Evolutionary conservation across 2,329 filamentous ascomycete genomes (phyloP).

Genomic region (Epichloe bromicola): DNA sequence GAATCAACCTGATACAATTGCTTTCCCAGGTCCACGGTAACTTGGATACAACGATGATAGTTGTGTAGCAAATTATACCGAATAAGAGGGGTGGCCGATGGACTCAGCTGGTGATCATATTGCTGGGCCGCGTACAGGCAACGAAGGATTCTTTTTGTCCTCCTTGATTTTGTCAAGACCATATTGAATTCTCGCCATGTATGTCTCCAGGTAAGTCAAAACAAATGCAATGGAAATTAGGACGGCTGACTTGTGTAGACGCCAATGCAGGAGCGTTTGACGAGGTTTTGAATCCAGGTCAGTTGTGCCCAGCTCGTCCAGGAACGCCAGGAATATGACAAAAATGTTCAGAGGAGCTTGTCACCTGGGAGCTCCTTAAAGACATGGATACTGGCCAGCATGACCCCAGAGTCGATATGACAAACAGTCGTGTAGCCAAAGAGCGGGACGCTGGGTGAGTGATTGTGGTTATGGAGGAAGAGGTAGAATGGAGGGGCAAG

Average conservation of each 20-base stretch:
- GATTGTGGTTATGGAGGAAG: conserved; percentile 1
- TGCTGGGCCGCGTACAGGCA: conserved; percentile 20
- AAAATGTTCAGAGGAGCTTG: not conserved
- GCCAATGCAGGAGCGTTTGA: conserved; percentile 1
- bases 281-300: not conserved
- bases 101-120: conserved; percentile 24
- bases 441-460: conserved; percentile 4
- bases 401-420: conserved; percentile 5
- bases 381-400: conserved; percentile 7
- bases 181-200: conserved; percentile 9
- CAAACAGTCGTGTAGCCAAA: conserved; percentile 5
- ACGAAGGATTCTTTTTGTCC: conserved; percentile 25
- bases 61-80: conserved; percentile 19
- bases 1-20: conserved; percentile 13
- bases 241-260: not conserved
- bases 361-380: not conserved
- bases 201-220: not conserved
- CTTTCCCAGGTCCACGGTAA: conserved; percentile 17
- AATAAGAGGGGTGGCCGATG: conserved; percentile 15
- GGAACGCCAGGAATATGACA: not conserved
- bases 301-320: not conserved
- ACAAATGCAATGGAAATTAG: not conserved
- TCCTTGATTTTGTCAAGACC: conserved; percentile 15
- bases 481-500: not conserved
- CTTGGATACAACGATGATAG: conserved; percentile 17